Conservation (phyloP, 805 yeast genomes). For the Candida boidinii region DNA sequence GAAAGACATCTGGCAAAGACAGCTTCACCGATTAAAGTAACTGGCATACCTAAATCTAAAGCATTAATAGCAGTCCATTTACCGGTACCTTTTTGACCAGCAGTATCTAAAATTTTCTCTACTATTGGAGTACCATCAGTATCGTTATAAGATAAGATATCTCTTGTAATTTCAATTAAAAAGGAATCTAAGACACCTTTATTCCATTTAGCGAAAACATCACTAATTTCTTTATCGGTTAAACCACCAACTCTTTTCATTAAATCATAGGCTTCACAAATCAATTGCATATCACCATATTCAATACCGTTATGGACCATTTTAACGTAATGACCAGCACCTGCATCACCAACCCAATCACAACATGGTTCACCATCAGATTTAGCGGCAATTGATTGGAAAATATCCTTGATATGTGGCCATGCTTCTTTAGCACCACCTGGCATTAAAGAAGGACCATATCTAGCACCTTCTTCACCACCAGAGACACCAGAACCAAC, state of each 20-base stretch:
- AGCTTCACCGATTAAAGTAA: slow-evolving; percentile 97
- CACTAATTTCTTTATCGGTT: slow-evolving; percentile 85
- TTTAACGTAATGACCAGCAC: slow-evolving; percentile 98
- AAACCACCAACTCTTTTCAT: slow-evolving; percentile 91
- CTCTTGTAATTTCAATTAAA: slow-evolving; percentile 95
- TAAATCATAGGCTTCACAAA: slow-evolving; percentile 95
- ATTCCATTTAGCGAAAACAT: slow-evolving; percentile 90
- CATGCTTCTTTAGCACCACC: slow-evolving; percentile 98
- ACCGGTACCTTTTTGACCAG: slow-evolving; percentile 99
- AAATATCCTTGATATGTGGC: slow-evolving; percentile 95
- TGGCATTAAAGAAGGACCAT: slow-evolving; percentile 99
- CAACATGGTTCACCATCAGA: slow-evolving; percentile 99
- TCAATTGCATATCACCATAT: slow-evolving; percentile 99
- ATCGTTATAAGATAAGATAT: slow-evolving; percentile 83
- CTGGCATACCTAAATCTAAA: slow-evolving; percentile 96
- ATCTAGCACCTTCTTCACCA: slow-evolving; percentile 99
- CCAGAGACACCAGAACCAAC: slow-evolving; percentile 99
- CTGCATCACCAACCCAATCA: slow-evolving; percentile 99
- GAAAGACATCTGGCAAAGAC: slow-evolving; percentile 95
- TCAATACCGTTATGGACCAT: slow-evolving; percentile 99
- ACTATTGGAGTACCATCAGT: slow-evolving; percentile 87
- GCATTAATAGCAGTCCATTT: slow-evolving; percentile 99
- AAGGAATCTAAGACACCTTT: slow-evolving; percentile 95
- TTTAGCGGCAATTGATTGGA: slow-evolving; percentile 95
- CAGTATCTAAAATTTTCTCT: slow-evolving; percentile 93